Conservation (phyloP, 768 basidiomycete species). For the Gyrodon lividus region DNA sequence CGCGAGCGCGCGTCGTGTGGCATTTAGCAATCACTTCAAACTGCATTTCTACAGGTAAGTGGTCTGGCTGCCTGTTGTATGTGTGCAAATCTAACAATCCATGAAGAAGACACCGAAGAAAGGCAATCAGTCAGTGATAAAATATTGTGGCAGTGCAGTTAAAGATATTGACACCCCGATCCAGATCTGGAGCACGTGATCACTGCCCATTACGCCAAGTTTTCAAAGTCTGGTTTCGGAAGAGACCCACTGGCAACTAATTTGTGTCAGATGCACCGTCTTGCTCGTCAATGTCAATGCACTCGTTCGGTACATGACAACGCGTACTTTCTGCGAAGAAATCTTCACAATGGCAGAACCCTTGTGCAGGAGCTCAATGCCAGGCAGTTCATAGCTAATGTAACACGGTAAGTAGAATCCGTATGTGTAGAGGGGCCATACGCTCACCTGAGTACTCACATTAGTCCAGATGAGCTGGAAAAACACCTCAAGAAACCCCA, state of each 20-base stretch:
- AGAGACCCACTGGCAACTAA: neutral
- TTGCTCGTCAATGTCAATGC: conserved; percentile 22
- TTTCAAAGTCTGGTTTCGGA: neutral
- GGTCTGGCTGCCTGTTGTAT: too few relatives aligned
- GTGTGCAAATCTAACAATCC: too few relatives aligned
- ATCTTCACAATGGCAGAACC: conserved; percentile 18
- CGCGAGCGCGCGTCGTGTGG: conserved; percentile 76
- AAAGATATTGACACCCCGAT: conserved; percentile 3
- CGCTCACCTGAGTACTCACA: conserved; percentile 3
- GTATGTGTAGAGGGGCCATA: neutral
- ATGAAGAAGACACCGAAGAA: too few relatives aligned
- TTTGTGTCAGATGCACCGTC: conserved; percentile 19
- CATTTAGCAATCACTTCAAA: conserved; percentile 84
- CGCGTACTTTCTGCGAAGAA: conserved; percentile 2
- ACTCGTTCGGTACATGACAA: conserved; percentile 3
- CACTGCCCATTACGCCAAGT: neutral
- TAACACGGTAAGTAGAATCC: conserved; percentile 32
- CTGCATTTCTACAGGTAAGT: conserved; percentile 47
- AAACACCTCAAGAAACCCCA: conserved; percentile 38
- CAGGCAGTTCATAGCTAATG: conserved; percentile 35
- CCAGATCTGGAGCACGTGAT: neutral
- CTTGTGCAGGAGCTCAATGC: conserved; percentile 34
- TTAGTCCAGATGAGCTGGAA: conserved; percentile 43
- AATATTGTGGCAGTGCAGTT: conserved; percentile 15
- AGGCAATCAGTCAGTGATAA: neutral